Conservation (phyloP, 331 rosid genomes). For the Acacia pycnantha region DNA sequence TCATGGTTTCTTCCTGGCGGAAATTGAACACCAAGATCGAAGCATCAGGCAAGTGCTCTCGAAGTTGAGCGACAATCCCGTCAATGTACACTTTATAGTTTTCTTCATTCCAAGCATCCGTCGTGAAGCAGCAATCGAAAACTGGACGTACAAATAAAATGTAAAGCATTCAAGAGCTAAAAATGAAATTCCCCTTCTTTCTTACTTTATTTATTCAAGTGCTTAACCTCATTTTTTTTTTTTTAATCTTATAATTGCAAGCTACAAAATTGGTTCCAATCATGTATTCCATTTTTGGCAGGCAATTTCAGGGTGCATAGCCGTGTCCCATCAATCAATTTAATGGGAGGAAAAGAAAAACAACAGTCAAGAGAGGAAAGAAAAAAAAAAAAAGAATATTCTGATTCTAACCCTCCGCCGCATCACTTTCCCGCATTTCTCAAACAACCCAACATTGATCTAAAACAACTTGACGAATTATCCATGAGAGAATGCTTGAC, state of each 20-base stretch:
- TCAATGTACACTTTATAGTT: slow-evolving; percentile 61
- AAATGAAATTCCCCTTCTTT: not conserved
- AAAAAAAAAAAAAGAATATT: not conserved
- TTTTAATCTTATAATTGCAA: not conserved
- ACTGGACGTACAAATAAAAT: slow-evolving; percentile 43
- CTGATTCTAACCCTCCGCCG: not conserved
- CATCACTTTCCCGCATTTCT: slow-evolving; percentile 21
- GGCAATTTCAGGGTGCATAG: not conserved
- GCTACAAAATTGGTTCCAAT: not conserved
- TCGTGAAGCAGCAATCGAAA: slow-evolving; percentile 84
- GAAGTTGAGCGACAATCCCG: slow-evolving; percentile 62
- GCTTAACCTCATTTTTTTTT: not conserved
- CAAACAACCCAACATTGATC: slow-evolving; percentile 26
- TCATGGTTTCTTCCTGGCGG: slow-evolving; percentile 54
- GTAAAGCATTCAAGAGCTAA: slow-evolving; percentile 24
- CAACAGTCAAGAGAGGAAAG: not conserved
- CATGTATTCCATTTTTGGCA: not conserved
- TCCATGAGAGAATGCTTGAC: not conserved
- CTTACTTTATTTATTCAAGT: not conserved
- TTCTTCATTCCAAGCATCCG: slow-evolving; percentile 82
- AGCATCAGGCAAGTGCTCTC: slow-evolving; percentile 67
- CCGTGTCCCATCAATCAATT: not conserved
- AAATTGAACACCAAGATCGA: slow-evolving; percentile 83
- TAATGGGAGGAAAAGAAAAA: not conserved
- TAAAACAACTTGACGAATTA: not conserved